phyloP scores from a whole-genome alignment of 495 filamentous ascomycete genomes.

The Pyronema omphalodes region DNA sequence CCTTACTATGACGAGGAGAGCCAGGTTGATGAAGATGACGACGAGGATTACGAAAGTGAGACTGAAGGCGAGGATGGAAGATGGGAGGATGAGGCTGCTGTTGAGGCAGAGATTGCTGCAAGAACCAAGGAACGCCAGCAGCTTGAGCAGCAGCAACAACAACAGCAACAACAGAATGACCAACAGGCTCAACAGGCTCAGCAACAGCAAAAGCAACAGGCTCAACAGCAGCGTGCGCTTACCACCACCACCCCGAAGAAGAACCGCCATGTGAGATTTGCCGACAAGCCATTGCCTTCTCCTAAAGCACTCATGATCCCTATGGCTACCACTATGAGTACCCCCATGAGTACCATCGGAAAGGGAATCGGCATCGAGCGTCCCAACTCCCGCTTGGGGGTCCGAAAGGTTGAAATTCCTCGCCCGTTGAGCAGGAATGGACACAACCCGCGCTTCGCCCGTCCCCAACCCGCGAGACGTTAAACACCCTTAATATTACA shows the following conservation, averaged over 20 bases:
- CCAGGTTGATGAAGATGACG: constrained; percentile 5
- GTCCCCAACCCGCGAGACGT: neutral
- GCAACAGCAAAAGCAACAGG: neutral
- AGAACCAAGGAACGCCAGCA: neutral
- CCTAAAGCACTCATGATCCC: constrained; percentile 1
- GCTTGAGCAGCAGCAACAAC: neutral
- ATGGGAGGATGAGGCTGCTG: constrained; percentile 23
- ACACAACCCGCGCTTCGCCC: constrained; percentile 4
- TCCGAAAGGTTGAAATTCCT: constrained; percentile 13
- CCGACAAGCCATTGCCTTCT: constrained; percentile 7
- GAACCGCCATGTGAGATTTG: constrained; percentile 10
- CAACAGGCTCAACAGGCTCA: neutral
- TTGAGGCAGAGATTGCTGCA: constrained; percentile 8
- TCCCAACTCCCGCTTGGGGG: constrained; percentile 16
- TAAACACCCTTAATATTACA: neutral
- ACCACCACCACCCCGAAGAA: neutral
- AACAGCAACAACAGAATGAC: neutral
- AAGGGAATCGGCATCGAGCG: constrained; percentile 11
- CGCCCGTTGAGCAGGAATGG: constrained; percentile 19
- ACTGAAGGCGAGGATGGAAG: constrained; percentile 2
- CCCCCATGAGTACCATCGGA: neutral
- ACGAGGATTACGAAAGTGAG: constrained; percentile 9
- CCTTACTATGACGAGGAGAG: constrained; percentile 2
- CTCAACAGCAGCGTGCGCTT: neutral
- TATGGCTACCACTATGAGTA: neutral